phyloP scores from a whole-genome alignment of 306 rosid species.

The Adenanthera pavonina region DNA sequence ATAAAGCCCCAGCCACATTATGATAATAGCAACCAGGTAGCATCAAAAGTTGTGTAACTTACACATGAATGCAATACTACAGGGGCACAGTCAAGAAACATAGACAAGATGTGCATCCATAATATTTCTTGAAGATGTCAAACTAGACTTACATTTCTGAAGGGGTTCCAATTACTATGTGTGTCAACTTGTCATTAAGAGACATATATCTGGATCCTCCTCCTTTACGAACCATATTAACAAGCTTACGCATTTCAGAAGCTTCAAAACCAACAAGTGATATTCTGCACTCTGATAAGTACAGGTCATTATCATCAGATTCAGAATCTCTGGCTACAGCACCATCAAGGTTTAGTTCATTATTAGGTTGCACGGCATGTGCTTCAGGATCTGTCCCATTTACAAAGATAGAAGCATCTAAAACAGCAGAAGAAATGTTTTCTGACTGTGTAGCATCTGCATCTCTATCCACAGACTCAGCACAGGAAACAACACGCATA shows the following conservation, averaged over 20 bases:
- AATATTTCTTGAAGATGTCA: slow-evolving; percentile 22
- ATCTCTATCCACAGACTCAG: slow-evolving; percentile 60
- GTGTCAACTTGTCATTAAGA: slow-evolving; percentile 81
- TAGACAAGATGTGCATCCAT: slow-evolving; percentile 19
- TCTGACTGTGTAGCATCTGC: slow-evolving; percentile 67
- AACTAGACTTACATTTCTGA: slow-evolving; percentile 70
- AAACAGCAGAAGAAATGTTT: slow-evolving; percentile 43
- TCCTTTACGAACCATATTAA: slow-evolving; percentile 85
- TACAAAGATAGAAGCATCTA: slow-evolving; percentile 47
- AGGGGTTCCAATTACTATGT: slow-evolving; percentile 82
- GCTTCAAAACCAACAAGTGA: slow-evolving; percentile 82
- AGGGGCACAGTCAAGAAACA: slow-evolving; percentile 23
- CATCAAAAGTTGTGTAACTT: slow-evolving; percentile 11
- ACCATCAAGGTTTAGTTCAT: slow-evolving; percentile 57
- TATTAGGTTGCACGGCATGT: slow-evolving; percentile 46
- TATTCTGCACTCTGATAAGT: slow-evolving; percentile 89
- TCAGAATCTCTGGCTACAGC: slow-evolving; percentile 84
- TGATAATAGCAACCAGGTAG: slow-evolving; percentile 26
- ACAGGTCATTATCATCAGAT: slow-evolving; percentile 82
- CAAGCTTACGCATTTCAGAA: slow-evolving; percentile 81
- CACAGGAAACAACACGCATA: slow-evolving; percentile 47
- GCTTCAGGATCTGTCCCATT: slow-evolving; percentile 57
- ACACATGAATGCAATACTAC: slow-evolving; percentile 1
- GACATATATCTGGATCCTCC: slow-evolving; percentile 87
- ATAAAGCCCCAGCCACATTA: slow-evolving; percentile 20